Base-by-base conservation (phyloP, 495 filamentous ascomycete species). In the Penicillium angulare region DNA sequence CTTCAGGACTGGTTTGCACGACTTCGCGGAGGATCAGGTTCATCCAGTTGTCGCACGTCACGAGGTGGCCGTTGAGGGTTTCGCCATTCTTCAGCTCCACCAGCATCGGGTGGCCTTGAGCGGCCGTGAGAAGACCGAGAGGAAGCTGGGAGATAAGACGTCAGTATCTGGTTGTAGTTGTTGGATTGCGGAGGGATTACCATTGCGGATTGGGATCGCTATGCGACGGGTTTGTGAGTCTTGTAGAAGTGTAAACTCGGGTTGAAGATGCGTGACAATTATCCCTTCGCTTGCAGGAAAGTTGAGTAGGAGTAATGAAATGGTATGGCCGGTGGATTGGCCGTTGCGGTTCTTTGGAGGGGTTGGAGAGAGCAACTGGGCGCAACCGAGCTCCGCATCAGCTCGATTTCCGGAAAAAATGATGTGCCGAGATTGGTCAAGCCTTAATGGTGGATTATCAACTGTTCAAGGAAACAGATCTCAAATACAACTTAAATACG, bases 71-170 rank as follows among this genome's bases (percentile, higher is more conserved):
- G 72, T 97, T 98, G 41, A 97, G 78, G 0, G 92, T 97, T 68
- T 97, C 95, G 70, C 93, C 95, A 60, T 92, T 96, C 79, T 98
- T 98, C 54, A 98, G 88, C 79, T 98, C 93, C 35, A 98, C 93
- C 45, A 97, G 88, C 91, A 98, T 97, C 10, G 92, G 92, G 72
- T 95, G 90, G 81, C 95, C 95, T 77, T 96, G 90, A 47, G 93
- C 92, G 61, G 92, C 93, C 50, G 86, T 96, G 32, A 98, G 78
- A 27, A 98, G 86, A 47, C 92, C 95, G 54, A 97, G 79, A 52
- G 93, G 93, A 52, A 98, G 75, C 93, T 97, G 34, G 1, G 2
- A 20, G 3, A 5, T 23, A 24, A 16, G 4, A 18, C 5, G 10
- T 64, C 24, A 64, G 55, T 18, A 12, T 34, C 21, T 32, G 31